These are phyloP conservation scores for Rhypophila decipiens DNA, from an alignment of 495 filamentous ascomycete genomes.

Conservation along the genomic window DNA sequence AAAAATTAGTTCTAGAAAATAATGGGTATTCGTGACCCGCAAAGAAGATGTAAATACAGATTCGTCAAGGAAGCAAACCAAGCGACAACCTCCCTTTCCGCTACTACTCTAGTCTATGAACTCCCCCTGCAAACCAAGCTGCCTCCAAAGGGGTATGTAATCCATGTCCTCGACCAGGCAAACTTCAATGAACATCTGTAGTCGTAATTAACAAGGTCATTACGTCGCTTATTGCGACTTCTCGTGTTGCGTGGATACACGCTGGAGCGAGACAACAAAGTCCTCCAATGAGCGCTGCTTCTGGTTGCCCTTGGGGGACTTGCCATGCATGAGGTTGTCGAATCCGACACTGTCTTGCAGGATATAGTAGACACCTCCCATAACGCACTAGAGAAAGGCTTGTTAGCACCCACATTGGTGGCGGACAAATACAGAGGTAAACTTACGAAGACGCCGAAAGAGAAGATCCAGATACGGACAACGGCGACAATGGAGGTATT, in stretches of 20 bases:
- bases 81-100: conserved; percentile 12
- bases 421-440: conserved; percentile 55
- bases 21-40: conserved; percentile 17
- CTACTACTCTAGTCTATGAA: conserved; percentile 14
- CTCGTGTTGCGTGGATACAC: conserved; percentile 78
- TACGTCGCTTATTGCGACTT: conserved; percentile 53
- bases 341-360: conserved; percentile 70
- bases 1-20: conserved; percentile 29
- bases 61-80: conserved; percentile 29
- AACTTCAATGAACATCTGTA: conserved; percentile 5
- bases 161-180: conserved; percentile 11
- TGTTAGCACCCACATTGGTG: not conserved
- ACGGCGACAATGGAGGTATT: conserved; percentile 70
- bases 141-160: conserved; percentile 14
- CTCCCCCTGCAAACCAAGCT: conserved; percentile 14
- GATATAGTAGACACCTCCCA: conserved; percentile 62
- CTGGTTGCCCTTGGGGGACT: conserved; percentile 64
- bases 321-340: conserved; percentile 90
- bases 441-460: conserved; percentile 65
- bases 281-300: conserved; percentile 78
- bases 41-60: conserved; percentile 16
- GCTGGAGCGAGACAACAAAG: conserved; percentile 78
- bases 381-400: conserved; percentile 15
- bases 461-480: conserved; percentile 84
- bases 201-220: conserved; percentile 5